Evolutionary conservation across 768 basidiomycete species (phyloP), one percentile per base, ranked within the genome.

Genomic region (Boletus pseudopeckii): DNA sequence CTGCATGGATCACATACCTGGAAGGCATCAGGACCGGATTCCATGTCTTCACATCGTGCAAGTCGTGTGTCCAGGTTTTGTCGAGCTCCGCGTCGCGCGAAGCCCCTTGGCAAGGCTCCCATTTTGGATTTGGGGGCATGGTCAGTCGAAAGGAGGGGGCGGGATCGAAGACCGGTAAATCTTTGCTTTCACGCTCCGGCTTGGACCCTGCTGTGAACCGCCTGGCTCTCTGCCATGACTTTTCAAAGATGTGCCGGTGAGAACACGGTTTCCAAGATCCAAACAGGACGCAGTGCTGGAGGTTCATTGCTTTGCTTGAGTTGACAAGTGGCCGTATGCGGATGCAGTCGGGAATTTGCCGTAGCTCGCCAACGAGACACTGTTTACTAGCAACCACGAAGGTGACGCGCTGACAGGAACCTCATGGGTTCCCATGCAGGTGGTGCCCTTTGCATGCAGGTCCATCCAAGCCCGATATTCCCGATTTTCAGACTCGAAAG

Each of bases 41-140:
- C 71, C 75, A 81, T 34, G 70, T 72, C 63, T 71, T 76, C 61
- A 74, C 71, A 50, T 69, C 70, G 48, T 69, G 67, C 66, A 39
- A 13, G 50, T 73, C 69, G 42, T 68, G 56, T 54, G 62, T 57
- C 74, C 72, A 70, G 48, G 60, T 58, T 57, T 55, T 60, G 48
- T 52, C 58, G 30, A 64, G 48, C 7, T 57, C 58, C 28, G 59
- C 52, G 17, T 53, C 42, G 17, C 50, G 46, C 34, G 60, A 59
- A 55, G 68, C 64, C 15, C 76, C 75, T 38, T 77, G 71, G 34
- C 78, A 78, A 30, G 73, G 62, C 22, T 68, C 70, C 81, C 80
- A 81, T 18, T 49, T 52, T 20, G 75, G 74, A 61, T 73, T 72
- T 1, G 77, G 77, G 13, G 75, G 54, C 26, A 62, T 57, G 11